Evolutionary conservation across 2,329 filamentous ascomycete species (phyloP), one percentile per base, ranked within the genome.

Genomic region (Epichloe sp.): DNA sequence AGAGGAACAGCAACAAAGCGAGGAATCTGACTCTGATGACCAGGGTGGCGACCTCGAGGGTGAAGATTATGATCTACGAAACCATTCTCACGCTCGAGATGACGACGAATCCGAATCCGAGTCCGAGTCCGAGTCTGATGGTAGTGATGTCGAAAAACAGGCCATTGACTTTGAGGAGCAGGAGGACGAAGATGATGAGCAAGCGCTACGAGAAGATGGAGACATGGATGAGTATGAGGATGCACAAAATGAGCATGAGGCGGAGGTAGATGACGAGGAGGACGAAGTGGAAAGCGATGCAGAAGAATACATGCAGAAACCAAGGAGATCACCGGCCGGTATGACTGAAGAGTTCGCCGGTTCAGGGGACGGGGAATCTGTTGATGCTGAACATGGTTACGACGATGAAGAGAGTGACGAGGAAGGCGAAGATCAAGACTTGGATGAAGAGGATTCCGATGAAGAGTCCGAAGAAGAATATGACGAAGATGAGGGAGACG

Each of bases 1-100:
- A 11, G 4, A 50, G n/a, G 34, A 44, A 21, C n/a, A 34, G 17
- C 14, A 43, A 35, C 4, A 41, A 40, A n/a, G 52, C 43, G 60
- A 60, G 44, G 55, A 10, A 31, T 48, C 41, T 34, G 35, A 21
- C 36, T 54, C 43, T 7, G 43, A 59, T 44, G 54, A 54, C 19
- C 59, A 64, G 48, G 60, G 58, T 17, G 58, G 59, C 1, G 62
- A 65, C 15, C 51, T 60, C 19, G 55, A 58, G 37, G 64, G 65
- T 12, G 63, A 67, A 35, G 65, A 66, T 50, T 66, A 66, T 26
- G 63, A 67, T 44, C 54, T 66, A 31, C 54, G 63, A 46, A 65
- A 65, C 40, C 66, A 66, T 50, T 61, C 62, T 44, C 55, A 56
- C 41, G 56, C 64, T 31, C 61, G 58, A 37, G 60, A 63, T 44